Conservation (phyloP, 164 flowering plant genomes). For the Euptelea pleiosperma region DNA sequence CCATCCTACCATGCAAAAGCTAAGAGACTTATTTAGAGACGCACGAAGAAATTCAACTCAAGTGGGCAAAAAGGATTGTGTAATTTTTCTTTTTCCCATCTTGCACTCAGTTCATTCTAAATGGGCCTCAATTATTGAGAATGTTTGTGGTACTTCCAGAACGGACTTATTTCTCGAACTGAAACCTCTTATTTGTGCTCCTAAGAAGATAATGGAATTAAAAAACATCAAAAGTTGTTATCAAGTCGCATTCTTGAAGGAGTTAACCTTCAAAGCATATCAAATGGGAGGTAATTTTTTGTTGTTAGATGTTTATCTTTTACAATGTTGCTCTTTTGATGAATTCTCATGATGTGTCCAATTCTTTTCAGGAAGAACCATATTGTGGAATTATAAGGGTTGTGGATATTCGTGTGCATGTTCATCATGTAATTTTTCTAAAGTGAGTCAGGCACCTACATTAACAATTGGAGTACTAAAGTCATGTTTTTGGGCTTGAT, state of each 20-base stretch:
- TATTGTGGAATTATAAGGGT: constrained; percentile 60
- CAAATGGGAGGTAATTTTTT: constrained; percentile 45
- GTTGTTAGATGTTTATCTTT: background rate
- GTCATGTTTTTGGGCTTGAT: background rate
- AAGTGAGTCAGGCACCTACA: constrained; percentile 31
- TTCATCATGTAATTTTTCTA: constrained; percentile 50
- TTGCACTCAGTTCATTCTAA: too few species aligned
- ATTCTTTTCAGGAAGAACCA: constrained; percentile 35
- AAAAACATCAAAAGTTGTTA: constrained; percentile 59
- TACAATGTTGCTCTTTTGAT: background rate
- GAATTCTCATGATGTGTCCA: constrained; percentile 2
- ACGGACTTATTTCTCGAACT: constrained; percentile 16
- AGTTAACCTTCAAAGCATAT: constrained; percentile 56
- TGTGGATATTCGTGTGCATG: constrained; percentile 77
- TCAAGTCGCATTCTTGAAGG: constrained; percentile 76
- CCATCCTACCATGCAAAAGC: too few species aligned
- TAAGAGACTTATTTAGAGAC: too few species aligned
- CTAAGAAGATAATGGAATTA: constrained; percentile 35
- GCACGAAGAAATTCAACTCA: too few species aligned
- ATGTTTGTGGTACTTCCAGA: constrained; percentile 15
- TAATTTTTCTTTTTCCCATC: too few species aligned
- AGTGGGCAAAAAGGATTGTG: too few species aligned
- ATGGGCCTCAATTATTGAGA: too few species aligned
- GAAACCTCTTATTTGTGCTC: constrained; percentile 5
- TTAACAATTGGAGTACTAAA: background rate